Conservation (phyloP, 495 filamentous ascomycete species). For the Staphylotrichum tortipilum region DNA sequence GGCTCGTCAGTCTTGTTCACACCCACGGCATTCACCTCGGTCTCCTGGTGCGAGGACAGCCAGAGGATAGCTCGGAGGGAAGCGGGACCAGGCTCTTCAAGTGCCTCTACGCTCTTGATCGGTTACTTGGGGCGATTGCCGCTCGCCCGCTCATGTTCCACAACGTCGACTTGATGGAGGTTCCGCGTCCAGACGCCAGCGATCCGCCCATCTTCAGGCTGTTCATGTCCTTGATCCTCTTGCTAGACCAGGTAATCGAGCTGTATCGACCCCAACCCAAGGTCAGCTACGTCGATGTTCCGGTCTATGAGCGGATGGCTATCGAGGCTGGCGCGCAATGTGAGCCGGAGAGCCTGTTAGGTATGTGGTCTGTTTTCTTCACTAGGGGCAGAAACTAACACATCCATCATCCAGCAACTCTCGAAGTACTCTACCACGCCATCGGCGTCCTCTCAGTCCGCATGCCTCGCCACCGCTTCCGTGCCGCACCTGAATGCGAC, state of each 20-base stretch:
- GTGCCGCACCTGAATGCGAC: constrained; percentile 16
- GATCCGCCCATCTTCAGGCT: constrained; percentile 39
- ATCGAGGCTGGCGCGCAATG: constrained; percentile 34
- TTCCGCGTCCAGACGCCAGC: constrained; percentile 16
- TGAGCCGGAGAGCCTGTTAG: constrained; percentile 34
- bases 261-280: constrained; percentile 57
- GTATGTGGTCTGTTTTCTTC: constrained; percentile 23
- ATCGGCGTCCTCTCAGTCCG: constrained; percentile 54
- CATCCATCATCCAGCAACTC: constrained; percentile 39
- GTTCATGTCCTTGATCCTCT: constrained; percentile 37
- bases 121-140: constrained; percentile 53
- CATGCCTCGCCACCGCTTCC: constrained; percentile 23
- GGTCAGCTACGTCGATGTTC: constrained; percentile 42
- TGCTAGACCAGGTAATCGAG: constrained; percentile 57
- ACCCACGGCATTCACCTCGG: constrained; percentile 54
- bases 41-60: not conserved
- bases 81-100: constrained; percentile 43
- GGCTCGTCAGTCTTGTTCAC: constrained; percentile 48
- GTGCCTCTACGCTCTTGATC: constrained; percentile 60
- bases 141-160: constrained; percentile 58
- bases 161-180: constrained; percentile 52
- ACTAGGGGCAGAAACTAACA: not conserved
- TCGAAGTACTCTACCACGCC: constrained; percentile 64
- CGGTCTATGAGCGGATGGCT: constrained; percentile 60
- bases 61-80: not conserved